Percentiles rank a stretch among this genome's conserved stretches.
phyloP scores from a whole-genome alignment of 805 yeast species.

The Starmerella powellii region DNA sequence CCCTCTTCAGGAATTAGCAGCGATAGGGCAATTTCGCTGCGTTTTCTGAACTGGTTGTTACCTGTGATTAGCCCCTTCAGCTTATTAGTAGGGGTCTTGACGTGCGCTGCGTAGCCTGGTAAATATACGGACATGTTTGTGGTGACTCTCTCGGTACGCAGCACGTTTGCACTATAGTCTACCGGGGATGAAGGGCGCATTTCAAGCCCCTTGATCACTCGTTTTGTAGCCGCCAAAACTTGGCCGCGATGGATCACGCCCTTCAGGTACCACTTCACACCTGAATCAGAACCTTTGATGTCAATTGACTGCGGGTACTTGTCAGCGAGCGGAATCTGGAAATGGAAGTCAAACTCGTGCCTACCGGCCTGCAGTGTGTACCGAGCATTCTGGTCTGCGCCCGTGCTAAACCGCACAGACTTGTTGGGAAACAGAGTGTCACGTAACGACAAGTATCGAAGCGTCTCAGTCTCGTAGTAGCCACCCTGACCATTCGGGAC shows the following conservation, averaged over 20 bases:
- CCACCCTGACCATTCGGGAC: slow-evolving; percentile 21
- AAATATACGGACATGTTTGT: slow-evolving; percentile 2
- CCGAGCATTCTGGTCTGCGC: neutral
- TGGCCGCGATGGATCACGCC: slow-evolving; percentile 17
- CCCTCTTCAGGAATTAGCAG: slow-evolving; percentile 14
- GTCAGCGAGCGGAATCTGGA: slow-evolving; percentile 14
- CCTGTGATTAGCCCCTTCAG: slow-evolving; percentile 15
- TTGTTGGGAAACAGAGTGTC: slow-evolving; percentile 12
- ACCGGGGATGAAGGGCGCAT: slow-evolving; percentile 12
- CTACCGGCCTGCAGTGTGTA: slow-evolving; percentile 16
- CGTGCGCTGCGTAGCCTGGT: slow-evolving; percentile 15
- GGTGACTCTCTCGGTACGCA: neutral
- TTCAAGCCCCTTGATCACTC: slow-evolving; percentile 7
- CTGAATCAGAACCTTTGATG: slow-evolving; percentile 10
- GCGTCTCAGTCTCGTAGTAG: slow-evolving; percentile 15
- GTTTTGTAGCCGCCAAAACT: slow-evolving; percentile 4
- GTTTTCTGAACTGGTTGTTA: slow-evolving; percentile 4
- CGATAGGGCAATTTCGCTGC: slow-evolving; percentile 3
- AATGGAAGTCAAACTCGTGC: slow-evolving; percentile 16
- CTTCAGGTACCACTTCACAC: slow-evolving; percentile 19
- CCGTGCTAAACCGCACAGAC: slow-evolving; percentile 2
- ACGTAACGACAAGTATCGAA: slow-evolving; percentile 9
- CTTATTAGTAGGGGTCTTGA: slow-evolving; percentile 12
- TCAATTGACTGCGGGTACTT: slow-evolving; percentile 14
- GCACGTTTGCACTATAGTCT: neutral